Conservation (phyloP, 2,329 filamentous ascomycete species). For the Penicillium palitans region DNA sequence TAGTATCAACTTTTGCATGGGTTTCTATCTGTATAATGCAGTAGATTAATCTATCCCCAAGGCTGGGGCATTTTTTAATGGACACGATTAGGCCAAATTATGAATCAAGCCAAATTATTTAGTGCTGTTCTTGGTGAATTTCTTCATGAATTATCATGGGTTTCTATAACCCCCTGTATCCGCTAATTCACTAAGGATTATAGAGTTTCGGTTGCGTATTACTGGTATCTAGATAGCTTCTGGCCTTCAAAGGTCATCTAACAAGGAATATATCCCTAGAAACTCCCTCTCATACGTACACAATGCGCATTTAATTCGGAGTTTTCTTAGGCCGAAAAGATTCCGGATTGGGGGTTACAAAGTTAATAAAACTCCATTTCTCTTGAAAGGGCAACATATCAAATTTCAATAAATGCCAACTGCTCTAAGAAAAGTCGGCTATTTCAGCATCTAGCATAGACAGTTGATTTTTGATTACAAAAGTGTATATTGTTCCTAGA, state of each 20-base stretch:
- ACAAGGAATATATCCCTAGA: neutral
- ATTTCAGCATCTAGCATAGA: neutral
- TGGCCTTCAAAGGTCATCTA: neutral
- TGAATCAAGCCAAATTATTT: neutral
- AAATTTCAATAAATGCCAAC: neutral
- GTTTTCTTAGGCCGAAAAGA: neutral
- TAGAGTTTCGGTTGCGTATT: neutral
- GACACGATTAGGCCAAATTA: neutral
- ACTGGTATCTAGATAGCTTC: neutral
- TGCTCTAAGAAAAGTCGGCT: neutral
- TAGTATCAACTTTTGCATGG: neutral
- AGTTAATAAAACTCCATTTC: neutral
- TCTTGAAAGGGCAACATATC: neutral
- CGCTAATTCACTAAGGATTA: neutral
- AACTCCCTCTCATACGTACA: neutral
- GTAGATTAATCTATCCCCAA: neutral
- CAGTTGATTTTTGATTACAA: neutral
- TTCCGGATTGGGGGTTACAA: neutral
- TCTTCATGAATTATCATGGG: neutral
- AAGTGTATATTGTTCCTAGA: neutral
- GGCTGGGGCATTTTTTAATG: accelerated
- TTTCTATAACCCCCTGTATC: neutral
- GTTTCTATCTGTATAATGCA: neutral
- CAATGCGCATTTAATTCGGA: neutral
- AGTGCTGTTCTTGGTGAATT: neutral